Evolutionary conservation across 83 land plant species (phyloP).

Genomic region (Diphasiastrum complanatum): DNA sequence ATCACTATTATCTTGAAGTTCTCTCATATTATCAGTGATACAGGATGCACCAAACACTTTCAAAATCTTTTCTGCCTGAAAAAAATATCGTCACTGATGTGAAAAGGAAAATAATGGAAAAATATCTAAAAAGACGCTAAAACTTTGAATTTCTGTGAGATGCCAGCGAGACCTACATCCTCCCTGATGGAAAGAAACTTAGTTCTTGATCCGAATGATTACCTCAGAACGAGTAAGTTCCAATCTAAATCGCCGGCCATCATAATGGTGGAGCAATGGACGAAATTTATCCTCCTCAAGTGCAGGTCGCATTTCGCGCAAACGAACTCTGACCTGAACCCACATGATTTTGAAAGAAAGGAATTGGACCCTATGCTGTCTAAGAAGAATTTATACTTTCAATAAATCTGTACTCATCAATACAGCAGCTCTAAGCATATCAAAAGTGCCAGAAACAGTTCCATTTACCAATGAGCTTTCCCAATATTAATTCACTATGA

Average conservation of each 20-base stretch:
- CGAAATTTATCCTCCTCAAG: slow-evolving; percentile 34
- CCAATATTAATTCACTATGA: no score
- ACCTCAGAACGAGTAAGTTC: slow-evolving; percentile 34
- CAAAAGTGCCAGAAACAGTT: no score
- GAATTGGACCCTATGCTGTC: no score
- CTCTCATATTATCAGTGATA: not conserved
- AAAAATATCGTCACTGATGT: not conserved
- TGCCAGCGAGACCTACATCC: not conserved
- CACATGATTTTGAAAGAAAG: no score
- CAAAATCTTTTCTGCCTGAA: slow-evolving; percentile 23
- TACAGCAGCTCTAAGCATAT: no score
- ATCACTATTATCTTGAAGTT: slow-evolving; percentile 10
- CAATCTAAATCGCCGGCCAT: slow-evolving; percentile 27
- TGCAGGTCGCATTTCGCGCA: slow-evolving; percentile 26
- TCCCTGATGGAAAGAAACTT: not conserved
- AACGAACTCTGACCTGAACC: slow-evolving; percentile 33
- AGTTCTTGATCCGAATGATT: not conserved
- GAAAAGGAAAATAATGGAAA: slow-evolving; percentile 1
- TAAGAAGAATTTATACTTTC: no score
- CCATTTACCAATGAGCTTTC: no score
- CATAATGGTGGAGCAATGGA: slow-evolving; percentile 26
- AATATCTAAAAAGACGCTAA: not conserved
- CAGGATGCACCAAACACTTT: slow-evolving; percentile 22
- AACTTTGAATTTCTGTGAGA: not conserved
- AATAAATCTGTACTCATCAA: no score